phyloP scores from a whole-genome alignment of 2,329 filamentous ascomycete genomes.

The Coniella lustricola region DNA sequence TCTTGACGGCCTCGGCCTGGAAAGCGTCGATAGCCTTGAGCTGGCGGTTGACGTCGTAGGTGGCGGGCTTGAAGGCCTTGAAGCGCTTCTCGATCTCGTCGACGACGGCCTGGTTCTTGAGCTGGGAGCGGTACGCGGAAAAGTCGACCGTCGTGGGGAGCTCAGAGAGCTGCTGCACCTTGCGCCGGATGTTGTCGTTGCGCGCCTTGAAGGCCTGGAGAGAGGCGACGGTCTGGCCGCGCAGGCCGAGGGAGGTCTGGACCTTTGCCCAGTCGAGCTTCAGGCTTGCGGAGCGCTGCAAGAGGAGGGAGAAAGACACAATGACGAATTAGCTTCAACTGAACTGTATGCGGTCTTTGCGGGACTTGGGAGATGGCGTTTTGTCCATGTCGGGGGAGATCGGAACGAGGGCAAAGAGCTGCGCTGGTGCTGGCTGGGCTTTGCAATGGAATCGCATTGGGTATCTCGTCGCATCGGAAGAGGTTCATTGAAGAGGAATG shows the following conservation, averaged over 20 bases:
- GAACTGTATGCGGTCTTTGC: constrained; percentile 17
- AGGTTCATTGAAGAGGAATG: constrained; percentile 20
- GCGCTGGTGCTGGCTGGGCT: neutral
- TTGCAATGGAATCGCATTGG: neutral
- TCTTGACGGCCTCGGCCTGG: constrained; percentile 93
- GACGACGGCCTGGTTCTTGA: constrained; percentile 94
- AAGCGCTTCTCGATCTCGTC: constrained; percentile 98
- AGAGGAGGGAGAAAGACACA: constrained; percentile 24
- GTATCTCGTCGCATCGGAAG: neutral
- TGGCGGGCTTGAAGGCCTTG: constrained; percentile 80
- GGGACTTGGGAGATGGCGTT: neutral
- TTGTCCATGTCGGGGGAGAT: constrained; percentile 1
- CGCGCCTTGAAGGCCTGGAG: constrained; percentile 99
- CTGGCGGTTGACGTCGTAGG: constrained; percentile 89
- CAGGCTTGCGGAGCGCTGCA: constrained; percentile 91
- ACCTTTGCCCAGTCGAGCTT: constrained; percentile 99
- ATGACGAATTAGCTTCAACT: constrained; percentile 50
- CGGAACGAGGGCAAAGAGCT: neutral
- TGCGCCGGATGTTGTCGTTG: constrained; percentile 97
- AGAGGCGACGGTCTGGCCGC: constrained; percentile 84
- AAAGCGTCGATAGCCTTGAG: constrained; percentile 98
- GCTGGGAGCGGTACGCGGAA: constrained; percentile 76
- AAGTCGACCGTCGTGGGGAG: constrained; percentile 87
- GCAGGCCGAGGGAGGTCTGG: constrained; percentile 87
- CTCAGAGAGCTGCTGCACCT: constrained; percentile 77